Base-by-base conservation (phyloP, 768 basidiomycete species). In the Lentinula sp. region DNA sequence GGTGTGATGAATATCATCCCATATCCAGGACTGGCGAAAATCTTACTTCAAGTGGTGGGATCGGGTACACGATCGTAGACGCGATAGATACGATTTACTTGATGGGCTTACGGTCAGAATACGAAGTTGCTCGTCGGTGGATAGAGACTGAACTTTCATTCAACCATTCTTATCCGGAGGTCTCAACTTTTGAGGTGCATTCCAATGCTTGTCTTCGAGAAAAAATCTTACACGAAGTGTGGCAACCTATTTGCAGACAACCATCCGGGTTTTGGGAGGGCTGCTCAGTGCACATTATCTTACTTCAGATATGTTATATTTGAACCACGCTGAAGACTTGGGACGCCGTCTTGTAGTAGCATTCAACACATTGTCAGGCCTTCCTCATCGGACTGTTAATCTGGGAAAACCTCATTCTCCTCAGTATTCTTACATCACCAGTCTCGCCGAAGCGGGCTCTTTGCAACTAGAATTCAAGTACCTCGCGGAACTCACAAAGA, bases 391-490 rank as follows among this genome's bases (percentile, higher is more conserved):
- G 2, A 75, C 79, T 32, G 69, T 91, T 66, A 87, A 92, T 66
- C 77, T 91, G 4, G 78, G 72, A 1, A 59, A 76, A 55, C 89
- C 84, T 1, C 76, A 84, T 4, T 71, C 78, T 1, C 85, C 87
- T 65, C 54, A 10, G 1, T 80, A 80, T 55, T 83, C 83, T 61
- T 64, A 70, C 4, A 81, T 80, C 6, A 77, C 85, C 60, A 84
- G 82, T 64, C 84, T 88, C 6, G 87, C 90, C 0, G 90, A 92
- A 68, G 86, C 81, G 6, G 80, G 84, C 8, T 88, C 86, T 2
- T 70, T 91, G 33, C 88, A 91, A 71, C 80, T 92, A 28, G 90
- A 91, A 71, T 83, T 92, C 68, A 83, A 85, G 66, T 90, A 92
- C 67, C 77, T 92, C 4, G 79, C 81, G 20, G 68, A 82, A 62